These are phyloP conservation scores for Bjerkandera adusta DNA, from an alignment of 1,284 basidiomycete genomes.

Conservation along the genomic window DNA sequence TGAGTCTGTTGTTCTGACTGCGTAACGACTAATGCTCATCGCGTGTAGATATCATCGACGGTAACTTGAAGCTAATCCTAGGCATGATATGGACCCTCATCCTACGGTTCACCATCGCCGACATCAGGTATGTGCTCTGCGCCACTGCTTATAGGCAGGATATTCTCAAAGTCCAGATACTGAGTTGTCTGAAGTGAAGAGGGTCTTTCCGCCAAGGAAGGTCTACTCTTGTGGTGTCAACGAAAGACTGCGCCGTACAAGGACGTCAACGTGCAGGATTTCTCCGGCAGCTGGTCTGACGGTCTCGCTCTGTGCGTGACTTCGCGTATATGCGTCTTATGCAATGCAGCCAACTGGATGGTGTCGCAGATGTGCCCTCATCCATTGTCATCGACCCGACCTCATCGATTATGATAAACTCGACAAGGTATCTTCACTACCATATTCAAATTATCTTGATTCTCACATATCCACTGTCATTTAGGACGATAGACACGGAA, in stretches of 20 bases:
- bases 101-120: conserved; percentile 95
- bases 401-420: conserved; percentile 86
- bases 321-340: conserved; percentile 2
- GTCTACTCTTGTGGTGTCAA: conserved; percentile 96
- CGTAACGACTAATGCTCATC: background rate
- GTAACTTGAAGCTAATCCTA: conserved; percentile 94
- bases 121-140: conserved; percentile 75
- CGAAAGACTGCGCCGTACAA: conserved; percentile 91
- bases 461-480: background rate
- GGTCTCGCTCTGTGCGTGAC: conserved; percentile 86
- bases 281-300: conserved; percentile 90
- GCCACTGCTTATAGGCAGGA: background rate
- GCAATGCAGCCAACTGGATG: conserved; percentile 12
- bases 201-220: conserved; percentile 95
- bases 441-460: conserved; percentile 1
- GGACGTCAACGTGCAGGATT: conserved; percentile 92
- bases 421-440: conserved; percentile 65
- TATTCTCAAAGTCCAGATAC: conserved; percentile 10
- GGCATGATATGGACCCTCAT: conserved; percentile 99
- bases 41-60: conserved; percentile 89
- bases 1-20: conserved; percentile 24
- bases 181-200: conserved; percentile 69
- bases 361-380: conserved; percentile 81
- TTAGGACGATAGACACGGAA: conserved; percentile 73
- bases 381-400: conserved; percentile 96